Evolutionary conservation across 306 rosid genomes (phyloP).

Genomic region (Fagus sylvatica): DNA sequence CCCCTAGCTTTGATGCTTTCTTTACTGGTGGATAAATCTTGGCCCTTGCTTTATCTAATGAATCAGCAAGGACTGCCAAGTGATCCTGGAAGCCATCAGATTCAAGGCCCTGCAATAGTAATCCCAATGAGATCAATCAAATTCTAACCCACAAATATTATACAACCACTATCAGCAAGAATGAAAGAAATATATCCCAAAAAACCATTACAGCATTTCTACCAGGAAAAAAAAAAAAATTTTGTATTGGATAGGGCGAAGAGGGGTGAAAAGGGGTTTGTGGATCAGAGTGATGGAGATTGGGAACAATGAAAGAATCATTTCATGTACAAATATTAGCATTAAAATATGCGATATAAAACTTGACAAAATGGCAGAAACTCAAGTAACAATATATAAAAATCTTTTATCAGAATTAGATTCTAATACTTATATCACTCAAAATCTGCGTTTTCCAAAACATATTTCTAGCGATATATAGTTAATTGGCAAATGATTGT

Average conservation of each 20-base stretch:
- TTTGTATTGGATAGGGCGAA: not conserved
- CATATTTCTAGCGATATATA: not conserved
- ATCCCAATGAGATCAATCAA: not conserved
- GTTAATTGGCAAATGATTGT: not conserved
- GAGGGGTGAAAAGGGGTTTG: not conserved
- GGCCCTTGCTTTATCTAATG: slow-evolving; percentile 65
- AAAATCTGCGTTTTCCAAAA: not conserved
- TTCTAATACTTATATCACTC: not conserved
- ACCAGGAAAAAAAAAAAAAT: not conserved
- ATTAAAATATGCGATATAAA: not conserved
- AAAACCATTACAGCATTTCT: not conserved
- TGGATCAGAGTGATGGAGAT: not conserved
- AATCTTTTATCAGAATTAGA: not conserved
- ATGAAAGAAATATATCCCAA: not conserved
- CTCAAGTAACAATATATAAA: not conserved
- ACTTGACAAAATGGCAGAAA: not conserved
- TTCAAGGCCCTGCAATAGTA: slow-evolving; percentile 59
- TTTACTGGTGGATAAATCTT: slow-evolving; percentile 65
- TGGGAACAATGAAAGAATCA: not conserved
- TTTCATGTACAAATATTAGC: not conserved
- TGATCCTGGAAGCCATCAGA: slow-evolving; percentile 78
- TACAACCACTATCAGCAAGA: not conserved
- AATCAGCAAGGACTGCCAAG: slow-evolving; percentile 75
- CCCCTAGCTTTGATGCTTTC: slow-evolving; percentile 55
- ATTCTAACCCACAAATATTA: not conserved